A percentile compares a stretch with the other conserved stretches of the same genome.
These are phyloP conservation scores for Venturia carpophila DNA, from an alignment of 2,329 filamentous ascomycete genomes.

Conservation along the genomic window DNA sequence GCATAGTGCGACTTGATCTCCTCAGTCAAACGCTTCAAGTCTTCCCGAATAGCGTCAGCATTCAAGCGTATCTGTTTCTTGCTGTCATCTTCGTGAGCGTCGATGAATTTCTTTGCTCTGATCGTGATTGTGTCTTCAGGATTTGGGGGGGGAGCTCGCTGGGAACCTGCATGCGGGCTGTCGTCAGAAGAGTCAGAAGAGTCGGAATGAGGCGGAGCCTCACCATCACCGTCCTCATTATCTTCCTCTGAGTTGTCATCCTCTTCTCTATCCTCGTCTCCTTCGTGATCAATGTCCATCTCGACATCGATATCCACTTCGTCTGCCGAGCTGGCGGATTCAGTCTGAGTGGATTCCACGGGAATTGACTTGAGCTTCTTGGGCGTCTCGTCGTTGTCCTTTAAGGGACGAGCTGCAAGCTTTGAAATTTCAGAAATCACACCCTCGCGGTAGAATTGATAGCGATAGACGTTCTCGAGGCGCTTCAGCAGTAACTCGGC, in stretches of 20 bases:
- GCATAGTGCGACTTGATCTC: constrained; percentile 68
- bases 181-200: constrained; percentile 58
- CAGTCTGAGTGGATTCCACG: background rate
- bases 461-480: constrained; percentile 79
- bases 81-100: constrained; percentile 70
- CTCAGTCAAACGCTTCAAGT: constrained; percentile 61
- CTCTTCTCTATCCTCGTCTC: constrained; percentile 47
- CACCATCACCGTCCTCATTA: constrained; percentile 45
- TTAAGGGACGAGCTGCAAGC: constrained; percentile 50
- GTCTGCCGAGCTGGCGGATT: background rate
- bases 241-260: constrained; percentile 37
- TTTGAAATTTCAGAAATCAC: constrained; percentile 87
- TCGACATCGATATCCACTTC: constrained; percentile 12
- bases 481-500: constrained; percentile 80
- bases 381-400: constrained; percentile 24
- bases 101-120: constrained; percentile 75
- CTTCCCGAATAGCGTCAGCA: constrained; percentile 65
- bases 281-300: constrained; percentile 35
- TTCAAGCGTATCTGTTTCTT: constrained; percentile 69
- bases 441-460: constrained; percentile 95
- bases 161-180: constrained; percentile 25
- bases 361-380: constrained; percentile 20
- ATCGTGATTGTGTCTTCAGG: constrained; percentile 57
- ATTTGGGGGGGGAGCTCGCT: constrained; percentile 27
- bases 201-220: constrained; percentile 38